phyloP scores from a whole-genome alignment of 225 moss, liverwort and hornwort species.

The Physcomitrellopsis africana region DNA sequence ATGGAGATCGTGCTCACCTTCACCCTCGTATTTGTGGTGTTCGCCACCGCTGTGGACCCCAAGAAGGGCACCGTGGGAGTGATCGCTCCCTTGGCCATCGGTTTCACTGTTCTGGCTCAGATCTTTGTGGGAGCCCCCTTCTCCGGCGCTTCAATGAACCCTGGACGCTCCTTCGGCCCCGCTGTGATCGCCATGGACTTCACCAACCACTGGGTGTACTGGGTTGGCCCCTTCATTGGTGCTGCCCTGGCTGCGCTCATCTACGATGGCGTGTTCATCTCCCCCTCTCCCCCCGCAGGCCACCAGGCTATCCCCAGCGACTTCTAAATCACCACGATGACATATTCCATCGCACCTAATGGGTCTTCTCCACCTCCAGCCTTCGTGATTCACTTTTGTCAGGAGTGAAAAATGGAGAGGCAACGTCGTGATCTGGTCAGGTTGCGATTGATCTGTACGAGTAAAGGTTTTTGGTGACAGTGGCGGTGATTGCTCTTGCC shows the following conservation, averaged over 20 bases:
- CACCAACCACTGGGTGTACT: conserved; percentile 76
- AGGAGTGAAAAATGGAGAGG: too few relatives aligned
- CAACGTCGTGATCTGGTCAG: too few relatives aligned
- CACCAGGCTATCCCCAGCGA: conserved; percentile 50
- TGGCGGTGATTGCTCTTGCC: neutral
- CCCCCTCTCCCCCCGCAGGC: conserved; percentile 33
- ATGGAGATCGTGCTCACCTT: conserved; percentile 79
- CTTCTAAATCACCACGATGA: conserved; percentile 7
- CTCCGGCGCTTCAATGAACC: conserved; percentile 84
- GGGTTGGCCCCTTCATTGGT: conserved; percentile 83
- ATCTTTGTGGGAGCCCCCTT: conserved; percentile 79
- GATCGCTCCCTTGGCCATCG: conserved; percentile 87
- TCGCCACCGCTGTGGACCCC: conserved; percentile 84
- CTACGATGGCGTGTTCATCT: conserved; percentile 72
- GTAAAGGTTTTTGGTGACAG: too few relatives aligned
- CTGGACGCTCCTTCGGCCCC: conserved; percentile 84
- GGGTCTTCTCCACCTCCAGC: too few relatives aligned
- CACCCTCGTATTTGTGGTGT: conserved; percentile 86
- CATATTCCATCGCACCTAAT: neutral
- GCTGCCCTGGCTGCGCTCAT: conserved; percentile 70
- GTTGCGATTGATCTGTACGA: too few relatives aligned
- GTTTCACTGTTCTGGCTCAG: conserved; percentile 79
- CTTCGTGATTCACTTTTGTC: too few relatives aligned
- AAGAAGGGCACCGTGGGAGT: conserved; percentile 74
- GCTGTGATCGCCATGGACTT: conserved; percentile 62